Evolutionary conservation across 2,329 filamentous ascomycete species (phyloP).

Genomic region (Hypoxylon sp.): DNA sequence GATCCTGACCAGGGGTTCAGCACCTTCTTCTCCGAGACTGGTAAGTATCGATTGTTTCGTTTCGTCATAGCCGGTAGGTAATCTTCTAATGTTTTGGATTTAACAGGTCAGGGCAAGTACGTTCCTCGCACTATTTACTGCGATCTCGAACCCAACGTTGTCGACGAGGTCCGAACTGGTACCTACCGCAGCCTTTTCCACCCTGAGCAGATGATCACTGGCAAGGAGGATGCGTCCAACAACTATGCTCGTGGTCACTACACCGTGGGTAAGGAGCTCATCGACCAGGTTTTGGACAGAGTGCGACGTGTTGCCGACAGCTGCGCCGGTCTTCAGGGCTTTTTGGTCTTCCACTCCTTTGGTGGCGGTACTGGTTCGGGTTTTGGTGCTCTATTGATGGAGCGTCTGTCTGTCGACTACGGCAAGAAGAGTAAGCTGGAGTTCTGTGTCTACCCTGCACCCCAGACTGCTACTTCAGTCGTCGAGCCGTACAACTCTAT

Average conservation of each 20-base stretch:
- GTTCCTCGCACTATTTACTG: slow-evolving; percentile 99
- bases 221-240: slow-evolving; percentile 99
- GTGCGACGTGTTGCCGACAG: slow-evolving; percentile 97
- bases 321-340: slow-evolving; percentile 97
- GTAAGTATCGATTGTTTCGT: slow-evolving; percentile 64
- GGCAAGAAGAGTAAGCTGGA: slow-evolving; percentile 99
- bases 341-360: slow-evolving; percentile 99
- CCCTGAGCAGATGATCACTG: slow-evolving; percentile 99
- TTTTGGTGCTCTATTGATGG: slow-evolving; percentile 98
- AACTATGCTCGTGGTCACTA: slow-evolving; percentile 99
- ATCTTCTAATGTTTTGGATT: slow-evolving; percentile 32
- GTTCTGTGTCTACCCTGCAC: slow-evolving; percentile 99
- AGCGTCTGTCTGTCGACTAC: slow-evolving; percentile 98
- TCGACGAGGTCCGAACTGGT: slow-evolving; percentile 99
- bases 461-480: slow-evolving; percentile 95
- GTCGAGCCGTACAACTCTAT: slow-evolving; percentile 99
- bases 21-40: slow-evolving; percentile 99
- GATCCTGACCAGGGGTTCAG: slow-evolving; percentile 98
- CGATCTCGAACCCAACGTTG: slow-evolving; percentile 99
- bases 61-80: slow-evolving; percentile 24
- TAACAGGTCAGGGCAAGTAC: slow-evolving; percentile 94
- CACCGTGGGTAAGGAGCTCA: slow-evolving; percentile 99
- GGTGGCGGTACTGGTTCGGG: slow-evolving; percentile 98
- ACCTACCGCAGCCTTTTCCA: slow-evolving; percentile 97
- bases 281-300: slow-evolving; percentile 97